Percentiles rank a stretch among this genome's conserved stretches.
Evolutionary conservation across 176 grass and related monocot genomes (phyloP).

Genomic region (Cocos nucifera): DNA sequence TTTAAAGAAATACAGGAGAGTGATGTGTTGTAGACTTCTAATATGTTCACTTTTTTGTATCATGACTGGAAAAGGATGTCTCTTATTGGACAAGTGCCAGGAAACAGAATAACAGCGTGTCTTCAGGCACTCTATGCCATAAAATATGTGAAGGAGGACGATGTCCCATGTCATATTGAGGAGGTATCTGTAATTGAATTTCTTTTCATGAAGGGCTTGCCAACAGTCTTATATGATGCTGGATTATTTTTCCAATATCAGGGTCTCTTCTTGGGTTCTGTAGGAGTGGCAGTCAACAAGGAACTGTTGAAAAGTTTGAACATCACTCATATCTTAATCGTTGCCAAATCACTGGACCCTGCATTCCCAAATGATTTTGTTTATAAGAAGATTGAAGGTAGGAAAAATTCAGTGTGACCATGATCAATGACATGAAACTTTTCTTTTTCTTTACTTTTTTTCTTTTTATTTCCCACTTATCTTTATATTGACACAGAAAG

Average conservation of each 20-base stretch:
- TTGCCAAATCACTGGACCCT: constrained; percentile 64
- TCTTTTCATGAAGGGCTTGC: too few relatives aligned
- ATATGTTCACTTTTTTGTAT: too few relatives aligned
- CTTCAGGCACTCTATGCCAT: constrained; percentile 43
- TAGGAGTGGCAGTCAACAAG: constrained; percentile 70
- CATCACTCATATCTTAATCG: constrained; percentile 65
- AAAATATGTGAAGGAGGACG: constrained; percentile 48
- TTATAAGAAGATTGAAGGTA: constrained; percentile 90
- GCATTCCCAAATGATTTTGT: constrained; percentile 58
- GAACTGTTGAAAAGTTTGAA: constrained; percentile 53
- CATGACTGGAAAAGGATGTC: background rate
- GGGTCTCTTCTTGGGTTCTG: constrained; percentile 86
- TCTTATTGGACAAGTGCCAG: background rate
- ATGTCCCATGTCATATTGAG: constrained; percentile 34
- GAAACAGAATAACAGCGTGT: constrained; percentile 18
- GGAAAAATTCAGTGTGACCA: background rate
- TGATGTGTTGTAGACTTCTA: too few relatives aligned
- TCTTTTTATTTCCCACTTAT: background rate
- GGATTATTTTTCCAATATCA: constrained; percentile 1
- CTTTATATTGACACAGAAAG: too few relatives aligned
- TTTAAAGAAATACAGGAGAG: too few relatives aligned
- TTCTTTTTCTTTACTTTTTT: background rate
- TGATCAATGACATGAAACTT: background rate
- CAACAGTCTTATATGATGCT: too few relatives aligned
- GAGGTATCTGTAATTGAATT: constrained; percentile 23